These are phyloP conservation scores for Scleromitrula shiraiana DNA, from an alignment of 2,329 filamentous ascomycete genomes.

Conservation along the genomic window DNA sequence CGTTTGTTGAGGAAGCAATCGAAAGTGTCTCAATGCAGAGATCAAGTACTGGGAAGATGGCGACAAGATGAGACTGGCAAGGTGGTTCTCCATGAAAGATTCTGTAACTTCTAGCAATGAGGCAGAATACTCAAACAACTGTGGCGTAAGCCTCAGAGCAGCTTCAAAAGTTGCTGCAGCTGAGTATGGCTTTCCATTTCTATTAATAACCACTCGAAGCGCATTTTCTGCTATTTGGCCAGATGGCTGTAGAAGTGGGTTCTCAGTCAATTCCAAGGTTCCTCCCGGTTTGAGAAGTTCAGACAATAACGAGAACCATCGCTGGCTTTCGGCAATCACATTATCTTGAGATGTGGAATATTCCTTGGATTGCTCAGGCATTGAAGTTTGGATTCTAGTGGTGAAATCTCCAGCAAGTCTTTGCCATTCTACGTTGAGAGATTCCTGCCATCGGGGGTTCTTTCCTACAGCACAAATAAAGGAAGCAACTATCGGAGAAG, in stretches of 20 bases:
- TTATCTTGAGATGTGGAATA: constrained; percentile 63
- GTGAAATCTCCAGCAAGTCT: constrained; percentile 54
- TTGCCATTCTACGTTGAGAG: constrained; percentile 53
- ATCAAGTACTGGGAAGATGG: constrained; percentile 61
- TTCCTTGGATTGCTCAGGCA: constrained; percentile 75
- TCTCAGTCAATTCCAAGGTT: constrained; percentile 14
- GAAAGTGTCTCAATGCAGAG: constrained; percentile 52
- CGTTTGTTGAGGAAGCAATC: constrained; percentile 36
- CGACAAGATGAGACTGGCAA: constrained; percentile 54
- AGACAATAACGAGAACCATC: constrained; percentile 50
- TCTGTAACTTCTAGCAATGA: constrained; percentile 39
- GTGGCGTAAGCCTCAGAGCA: constrained; percentile 37
- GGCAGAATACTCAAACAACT: constrained; percentile 33
- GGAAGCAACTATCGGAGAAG: constrained; percentile 36
- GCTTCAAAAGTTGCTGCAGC: constrained; percentile 50
- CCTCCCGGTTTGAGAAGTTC: constrained; percentile 30
- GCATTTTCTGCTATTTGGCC: constrained; percentile 29
- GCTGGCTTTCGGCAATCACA: constrained; percentile 55
- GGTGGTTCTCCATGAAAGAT: constrained; percentile 45
- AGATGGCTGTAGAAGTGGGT: constrained; percentile 14
- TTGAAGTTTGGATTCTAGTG: constrained; percentile 60
- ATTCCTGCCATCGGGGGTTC: constrained; percentile 36
- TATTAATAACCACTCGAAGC: constrained; percentile 39
- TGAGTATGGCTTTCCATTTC: constrained; percentile 61
- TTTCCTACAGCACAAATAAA: constrained; percentile 36